Base-by-base conservation (phyloP, 164 flowering plant species). In the Magnolia sinica region DNA sequence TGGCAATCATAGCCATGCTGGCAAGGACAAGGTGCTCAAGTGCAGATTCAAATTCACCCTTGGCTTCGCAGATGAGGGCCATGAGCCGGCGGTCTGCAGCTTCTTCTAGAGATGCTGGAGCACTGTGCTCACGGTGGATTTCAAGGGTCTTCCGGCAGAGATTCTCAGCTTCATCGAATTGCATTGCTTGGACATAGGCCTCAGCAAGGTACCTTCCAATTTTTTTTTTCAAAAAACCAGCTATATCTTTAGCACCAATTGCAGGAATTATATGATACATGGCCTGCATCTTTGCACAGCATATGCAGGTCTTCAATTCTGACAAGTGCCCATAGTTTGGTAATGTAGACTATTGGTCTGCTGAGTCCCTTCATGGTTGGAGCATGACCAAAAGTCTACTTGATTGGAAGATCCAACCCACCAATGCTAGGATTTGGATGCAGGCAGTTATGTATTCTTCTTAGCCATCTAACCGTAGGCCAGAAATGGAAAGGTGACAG, bases 11-110 rank as follows among this genome's bases (percentile, higher is more conserved):
- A 24, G 98, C 96, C 98, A 94, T 91, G 82, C 97, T 91, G 77
- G 99, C 95, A 55, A 96, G 95, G 78, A 96, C 99, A 76, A 96
- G 98, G 82, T 96, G 97, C 86, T 96, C 99, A 19, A 96, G 93
- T 61, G 98, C 97, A 27, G 91, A 50, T 81, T 96, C 99, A 73
- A 91, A 91, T 69, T 94, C 98, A 52, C 97, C 94, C 79, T 91
- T 94, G 45, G 98, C 97, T 83, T 96, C 99, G 76, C 90, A 92
- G 68, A 96, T 83, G 55, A 94, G 92, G 70, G 97, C 99, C 98
- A 96, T 96, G 75, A 96, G 78, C 23, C 99, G 87, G 50, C 98
- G 91, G 75, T 96, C 99, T 65, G 98, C 93, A n/a, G 98, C 98
- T 76, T 96, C 99, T 83, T 96, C 99, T 20, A 91, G 90, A 7